These are phyloP conservation scores for Rhodotorula kratochvilovae DNA, from an alignment of 768 basidiomycete genomes.

Conservation along the genomic window DNA sequence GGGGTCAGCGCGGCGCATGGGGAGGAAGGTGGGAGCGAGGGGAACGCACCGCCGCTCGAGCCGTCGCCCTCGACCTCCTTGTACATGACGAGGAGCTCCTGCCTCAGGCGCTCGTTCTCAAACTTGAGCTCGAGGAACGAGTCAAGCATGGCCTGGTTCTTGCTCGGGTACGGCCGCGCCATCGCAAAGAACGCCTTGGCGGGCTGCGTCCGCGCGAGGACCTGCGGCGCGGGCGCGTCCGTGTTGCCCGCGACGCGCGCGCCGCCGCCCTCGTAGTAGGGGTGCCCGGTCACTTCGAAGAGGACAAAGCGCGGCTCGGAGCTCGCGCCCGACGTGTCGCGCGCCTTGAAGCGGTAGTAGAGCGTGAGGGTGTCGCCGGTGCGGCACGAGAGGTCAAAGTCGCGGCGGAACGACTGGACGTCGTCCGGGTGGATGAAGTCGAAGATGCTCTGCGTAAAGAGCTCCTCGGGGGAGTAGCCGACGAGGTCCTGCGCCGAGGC, in stretches of 20 bases:
- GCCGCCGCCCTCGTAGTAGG: conserved; percentile 28
- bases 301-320: conserved; percentile 20
- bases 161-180: conserved; percentile 71
- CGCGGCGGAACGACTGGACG: conserved; percentile 77
- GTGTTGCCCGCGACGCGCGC: not conserved
- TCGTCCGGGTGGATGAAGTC: conserved; percentile 87
- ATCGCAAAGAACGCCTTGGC: conserved; percentile 65
- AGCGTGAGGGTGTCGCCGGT: conserved; percentile 33
- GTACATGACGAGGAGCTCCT: conserved; percentile 50
- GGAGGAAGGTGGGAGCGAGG: not conserved
- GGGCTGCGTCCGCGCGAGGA: conserved; percentile 40
- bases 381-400: conserved; percentile 57
- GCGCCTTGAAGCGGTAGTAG: conserved; percentile 40
- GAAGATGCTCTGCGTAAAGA: conserved; percentile 70
- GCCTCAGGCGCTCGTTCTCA: conserved; percentile 75
- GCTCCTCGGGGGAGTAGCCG: conserved; percentile 79
- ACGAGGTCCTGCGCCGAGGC: conserved; percentile 73
- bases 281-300: conserved; percentile 39
- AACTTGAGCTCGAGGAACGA: conserved; percentile 71
- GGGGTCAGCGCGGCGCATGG: not conserved
- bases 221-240: not conserved
- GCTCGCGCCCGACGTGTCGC: not conserved
- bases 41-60: not conserved
- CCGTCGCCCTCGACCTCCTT: conserved; percentile 40
- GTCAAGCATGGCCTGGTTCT: conserved; percentile 62